Conservation (phyloP, 192 early-diverging fungal genomes). For the Diversispora epigaea region DNA sequence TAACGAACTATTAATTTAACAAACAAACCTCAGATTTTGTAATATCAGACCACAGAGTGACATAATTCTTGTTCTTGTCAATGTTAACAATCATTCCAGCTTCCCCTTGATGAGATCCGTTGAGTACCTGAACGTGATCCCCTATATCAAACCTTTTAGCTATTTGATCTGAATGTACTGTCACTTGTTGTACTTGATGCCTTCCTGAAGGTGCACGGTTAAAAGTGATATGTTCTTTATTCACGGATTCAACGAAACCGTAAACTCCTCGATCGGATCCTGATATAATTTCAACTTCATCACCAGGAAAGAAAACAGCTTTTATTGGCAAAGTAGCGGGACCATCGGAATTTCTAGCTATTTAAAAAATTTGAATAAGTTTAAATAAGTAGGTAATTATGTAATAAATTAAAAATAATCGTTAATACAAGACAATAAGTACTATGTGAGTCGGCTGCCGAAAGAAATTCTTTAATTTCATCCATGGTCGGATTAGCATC, state of each 20-base stretch:
- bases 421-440: not conserved
- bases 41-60: slow-evolving; percentile 76
- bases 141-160: slow-evolving; percentile 89
- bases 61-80: slow-evolving; percentile 63
- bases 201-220: slow-evolving; percentile 51
- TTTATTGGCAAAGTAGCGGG: slow-evolving; percentile 31
- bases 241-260: slow-evolving; percentile 75
- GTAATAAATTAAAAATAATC: not conserved
- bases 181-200: slow-evolving; percentile 39
- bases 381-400: too few species aligned
- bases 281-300: slow-evolving; percentile 80
- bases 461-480: slow-evolving; percentile 82
- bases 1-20: not conserved
- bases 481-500: slow-evolving; percentile 88
- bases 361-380: too few species aligned
- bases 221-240: slow-evolving; percentile 71
- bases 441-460: slow-evolving; percentile 41
- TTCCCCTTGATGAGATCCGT: slow-evolving; percentile 79
- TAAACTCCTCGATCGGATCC: slow-evolving; percentile 80
- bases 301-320: slow-evolving; percentile 70
- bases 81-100: slow-evolving; percentile 88
- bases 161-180: slow-evolving; percentile 67
- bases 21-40: slow-evolving; percentile 54
- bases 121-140: slow-evolving; percentile 92
- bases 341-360: not conserved